Evolutionary conservation across 805 yeast genomes (phyloP).

Genomic region (Hanseniaspora occidentalis): DNA sequence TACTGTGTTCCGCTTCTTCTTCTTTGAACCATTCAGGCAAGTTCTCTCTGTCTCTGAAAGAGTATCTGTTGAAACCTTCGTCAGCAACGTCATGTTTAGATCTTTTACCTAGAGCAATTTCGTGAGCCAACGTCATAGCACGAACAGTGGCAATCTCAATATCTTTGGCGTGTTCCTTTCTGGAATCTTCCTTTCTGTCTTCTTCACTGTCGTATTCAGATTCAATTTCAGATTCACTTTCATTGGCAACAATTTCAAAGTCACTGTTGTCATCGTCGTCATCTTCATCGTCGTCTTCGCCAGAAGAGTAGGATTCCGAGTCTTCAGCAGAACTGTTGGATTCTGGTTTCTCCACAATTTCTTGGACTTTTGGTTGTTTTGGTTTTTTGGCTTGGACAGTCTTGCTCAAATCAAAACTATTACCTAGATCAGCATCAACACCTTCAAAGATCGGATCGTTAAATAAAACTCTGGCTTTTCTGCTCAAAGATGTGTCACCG

Average conservation of each 20-base stretch:
- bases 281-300: conserved; percentile 11
- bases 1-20: conserved; percentile 80
- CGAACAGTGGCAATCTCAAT: conserved; percentile 84
- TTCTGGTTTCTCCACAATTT: background rate
- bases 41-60: conserved; percentile 84
- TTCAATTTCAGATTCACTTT: conserved; percentile 26
- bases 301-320: conserved; percentile 12
- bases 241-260: conserved; percentile 37
- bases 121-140: conserved; percentile 97
- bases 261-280: conserved; percentile 18
- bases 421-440: conserved; percentile 27
- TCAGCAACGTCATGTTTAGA: conserved; percentile 76
- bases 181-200: conserved; percentile 32
- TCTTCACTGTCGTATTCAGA: conserved; percentile 41
- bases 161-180: conserved; percentile 41
- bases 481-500: conserved; percentile 25
- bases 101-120: conserved; percentile 80
- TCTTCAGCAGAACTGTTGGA: conserved; percentile 5
- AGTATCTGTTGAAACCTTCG: conserved; percentile 84
- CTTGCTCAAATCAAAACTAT: background rate
- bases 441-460: conserved; percentile 42
- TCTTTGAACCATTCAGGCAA: conserved; percentile 96
- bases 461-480: conserved; percentile 34
- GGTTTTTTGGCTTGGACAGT: conserved; percentile 2
- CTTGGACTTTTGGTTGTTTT: conserved; percentile 4